A percentile compares a stretch with the other conserved stretches of the same genome.
phyloP scores from a whole-genome alignment of 1,284 basidiomycete genomes.

The Athelia psychrophila region DNA sequence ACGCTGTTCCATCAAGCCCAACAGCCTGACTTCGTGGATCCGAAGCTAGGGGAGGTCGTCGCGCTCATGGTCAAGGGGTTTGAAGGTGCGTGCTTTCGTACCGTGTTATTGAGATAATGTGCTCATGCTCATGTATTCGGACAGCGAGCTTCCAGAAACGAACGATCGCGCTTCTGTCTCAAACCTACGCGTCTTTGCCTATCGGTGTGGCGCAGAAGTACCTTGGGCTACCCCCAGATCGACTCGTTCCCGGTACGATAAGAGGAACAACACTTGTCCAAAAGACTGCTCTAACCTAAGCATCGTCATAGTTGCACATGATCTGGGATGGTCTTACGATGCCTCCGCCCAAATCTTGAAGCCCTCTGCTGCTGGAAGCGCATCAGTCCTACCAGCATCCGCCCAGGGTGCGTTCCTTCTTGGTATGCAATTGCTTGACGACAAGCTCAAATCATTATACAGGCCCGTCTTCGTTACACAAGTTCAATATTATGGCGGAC shows the following conservation, averaged over 20 bases:
- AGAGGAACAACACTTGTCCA: neutral
- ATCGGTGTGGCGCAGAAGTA: conserved; percentile 50
- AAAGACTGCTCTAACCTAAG: neutral
- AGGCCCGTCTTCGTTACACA: conserved; percentile 47
- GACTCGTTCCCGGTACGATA: conserved; percentile 43
- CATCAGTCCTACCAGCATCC: conserved; percentile 7
- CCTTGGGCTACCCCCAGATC: conserved; percentile 47
- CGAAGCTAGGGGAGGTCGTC: conserved; percentile 42
- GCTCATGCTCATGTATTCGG: neutral
- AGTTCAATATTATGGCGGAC: conserved; percentile 50
- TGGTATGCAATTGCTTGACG: conserved; percentile 5
- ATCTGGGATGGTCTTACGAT: conserved; percentile 51
- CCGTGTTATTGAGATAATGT: neutral
- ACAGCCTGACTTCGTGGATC: conserved; percentile 40
- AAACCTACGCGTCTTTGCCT: conserved; percentile 60
- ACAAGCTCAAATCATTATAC: conserved; percentile 1
- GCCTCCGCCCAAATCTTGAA: conserved; percentile 39
- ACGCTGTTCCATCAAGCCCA: conserved; percentile 38
- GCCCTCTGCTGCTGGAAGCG: conserved; percentile 23
- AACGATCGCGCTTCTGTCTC: conserved; percentile 51
- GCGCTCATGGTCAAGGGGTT: conserved; percentile 43
- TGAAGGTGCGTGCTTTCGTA: conserved; percentile 37
- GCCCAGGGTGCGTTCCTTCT: conserved; percentile 13
- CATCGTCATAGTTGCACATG: conserved; percentile 35
- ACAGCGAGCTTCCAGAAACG: conserved; percentile 49